Conservation (phyloP, 176 grass and related monocot species). For the sorghum (Sorghum bicolor) region Sorghum_bicolor_NCBIv3 NC_012872.2:4728501-4729000, state of each 20-base stretch:
- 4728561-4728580: neutral
- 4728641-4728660: neutral
- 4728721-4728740: neutral
- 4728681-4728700: neutral
- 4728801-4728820: neutral
- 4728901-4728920: neutral
- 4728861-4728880: neutral
- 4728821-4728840: neutral
- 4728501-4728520: neutral
- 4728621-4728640: neutral
- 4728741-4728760: neutral
- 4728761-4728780: neutral
- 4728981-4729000: constrained; percentile 79
- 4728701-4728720: neutral
- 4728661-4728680: neutral
- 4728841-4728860: neutral
- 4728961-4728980: constrained; percentile 79
- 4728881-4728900: neutral
- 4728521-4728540: neutral
- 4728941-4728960: constrained; percentile 77
- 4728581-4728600: neutral
- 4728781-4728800: neutral
- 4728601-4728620: neutral
- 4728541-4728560: neutral
- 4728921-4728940: neutral